Evolutionary conservation across 768 basidiomycete genomes (phyloP), one percentile per base, ranked within the genome.

Genomic region (Polyporus arcularius): DNA sequence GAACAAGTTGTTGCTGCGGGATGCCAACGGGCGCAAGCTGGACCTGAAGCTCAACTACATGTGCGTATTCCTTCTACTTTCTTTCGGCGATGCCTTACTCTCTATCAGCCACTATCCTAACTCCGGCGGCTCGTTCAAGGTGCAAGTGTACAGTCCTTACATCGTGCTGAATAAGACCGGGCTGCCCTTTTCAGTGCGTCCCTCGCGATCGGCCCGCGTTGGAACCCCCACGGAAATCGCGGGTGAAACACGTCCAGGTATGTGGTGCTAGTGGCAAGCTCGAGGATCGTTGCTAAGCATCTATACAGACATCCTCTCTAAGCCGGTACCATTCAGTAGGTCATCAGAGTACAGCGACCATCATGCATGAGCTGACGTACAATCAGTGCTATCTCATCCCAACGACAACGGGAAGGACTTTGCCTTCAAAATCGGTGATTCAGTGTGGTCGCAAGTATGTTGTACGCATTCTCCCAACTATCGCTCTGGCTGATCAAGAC

Each of bases 111-210:
- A 87, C 54, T 90, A 91, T 74, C 85, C 92, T 7, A 85, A 97
- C 53, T 90, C 96, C 6, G 97, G 96, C 2, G 95, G 96, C 26
- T 94, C 96, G 1, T 96, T 97, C 82, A 94, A 90, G 73, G 92
- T 97, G 0, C 96, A 98, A 72, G 85, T 99, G 47, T 98, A 92
- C 71, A 86, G 85, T 63, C 95, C 96, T 3, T 98, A 89, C 69
- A 77, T 98, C 53, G 76, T 98, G 43, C 73, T 96, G 72, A 99
- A 99, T 77, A 98, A 97, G 78, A 95, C 95, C 0, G 89, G 88
- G 7, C 74, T 95, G 39, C 88, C 94, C 2, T 96, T 96, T 69
- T 78, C 78, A 11, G 78, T 95, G 32, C 86, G 81, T 62, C 87
- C 90, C 14, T 75, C 80, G 18, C 82, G 86, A 31, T 26, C 21